Evolutionary conservation across 495 filamentous ascomycete genomes (phyloP), one percentile per base, ranked within the genome.

Genomic region (Thermothielavioides terrestris): DNA sequence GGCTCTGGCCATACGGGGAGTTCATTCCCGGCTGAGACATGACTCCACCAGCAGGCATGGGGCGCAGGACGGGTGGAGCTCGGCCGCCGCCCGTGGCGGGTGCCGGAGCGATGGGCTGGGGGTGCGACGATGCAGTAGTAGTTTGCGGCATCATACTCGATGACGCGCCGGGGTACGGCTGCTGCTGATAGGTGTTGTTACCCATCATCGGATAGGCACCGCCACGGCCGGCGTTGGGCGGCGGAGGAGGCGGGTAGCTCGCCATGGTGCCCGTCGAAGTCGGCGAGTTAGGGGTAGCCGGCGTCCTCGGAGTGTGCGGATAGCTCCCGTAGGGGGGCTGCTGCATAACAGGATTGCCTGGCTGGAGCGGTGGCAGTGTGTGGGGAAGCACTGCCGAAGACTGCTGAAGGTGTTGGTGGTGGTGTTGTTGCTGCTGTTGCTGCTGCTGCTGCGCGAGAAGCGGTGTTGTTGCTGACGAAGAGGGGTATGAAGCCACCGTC

Each of bases 341-440:
- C 76, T 66, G 63, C 60, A 85, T 84, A 63, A 75, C 77, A 56
- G 75, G 70, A 59, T 75, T 70, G 65, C 78, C 80, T 49, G 79
- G 76, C 66, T 86, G 82, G 46, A 86, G 70, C 30, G 83, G 83
- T 36, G 83, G 83, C 59, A 86, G 72, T n/a, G 82, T 85, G 63
- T 86, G 81, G 55, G 79, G 70, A 63, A 80, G 77, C 34, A 73
- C 70, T 30, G 74, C 52, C 43, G 62, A 57, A 71, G 45, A 70
- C 66, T 60, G 81, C 75, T 65, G 58, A 31, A 55, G 59, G 20
- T 41, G 42, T 14, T 82, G 79, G 62, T 81, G 78, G 52, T 80
- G 79, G 58, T 77, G 77, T 3, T 53, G 53, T 9, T 39, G 47
- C 22, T 26, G 3, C 1, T 28, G 51, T 1, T 48, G 51, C 28